Evolutionary conservation across 2,329 filamentous ascomycete species (phyloP).

Genomic region (Curvularia eragrostidis): DNA sequence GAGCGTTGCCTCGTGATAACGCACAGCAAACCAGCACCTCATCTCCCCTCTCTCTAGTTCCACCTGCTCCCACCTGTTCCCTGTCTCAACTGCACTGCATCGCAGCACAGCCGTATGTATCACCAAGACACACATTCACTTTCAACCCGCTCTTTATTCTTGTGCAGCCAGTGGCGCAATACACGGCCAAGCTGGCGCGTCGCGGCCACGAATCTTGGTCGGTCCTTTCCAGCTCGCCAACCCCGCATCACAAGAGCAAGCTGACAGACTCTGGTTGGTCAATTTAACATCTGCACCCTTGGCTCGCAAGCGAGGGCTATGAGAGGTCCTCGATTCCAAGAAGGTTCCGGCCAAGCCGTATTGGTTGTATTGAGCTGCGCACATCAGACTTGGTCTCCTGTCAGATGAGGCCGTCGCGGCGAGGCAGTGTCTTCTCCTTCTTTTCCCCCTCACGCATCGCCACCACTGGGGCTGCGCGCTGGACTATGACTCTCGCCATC

Average conservation of each 20-base stretch:
- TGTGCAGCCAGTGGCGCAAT: constrained; percentile 4
- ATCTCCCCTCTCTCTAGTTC: not conserved
- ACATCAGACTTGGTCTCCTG: constrained; percentile 22
- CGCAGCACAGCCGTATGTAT: not conserved
- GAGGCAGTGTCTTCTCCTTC: constrained; percentile 3
- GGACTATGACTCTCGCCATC: constrained; percentile 13
- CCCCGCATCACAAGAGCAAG: constrained; percentile 33
- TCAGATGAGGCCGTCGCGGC: constrained; percentile 22
- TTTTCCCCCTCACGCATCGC: constrained; percentile 9
- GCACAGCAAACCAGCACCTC: not conserved
- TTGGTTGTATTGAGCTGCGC: constrained; percentile 24
- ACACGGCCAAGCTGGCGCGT: constrained; percentile 2
- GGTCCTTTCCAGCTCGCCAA: constrained; percentile 13
- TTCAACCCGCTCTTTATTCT: not conserved
- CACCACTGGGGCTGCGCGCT: constrained; percentile 5
- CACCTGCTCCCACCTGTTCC: too few relatives aligned
- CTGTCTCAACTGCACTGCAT: not conserved
- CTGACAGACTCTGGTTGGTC: constrained; percentile 20
- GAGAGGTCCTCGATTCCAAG: constrained; percentile 16
- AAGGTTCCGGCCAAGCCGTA: constrained; percentile 18
- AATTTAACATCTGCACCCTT: constrained; percentile 20
- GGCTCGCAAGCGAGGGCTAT: constrained; percentile 18
- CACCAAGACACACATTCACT: not conserved
- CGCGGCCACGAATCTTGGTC: constrained; percentile 8
- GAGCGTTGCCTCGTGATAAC: not conserved